Base-by-base conservation (phyloP, 2,329 filamentous ascomycete genomes). In the Xylariales sp. region DNA sequence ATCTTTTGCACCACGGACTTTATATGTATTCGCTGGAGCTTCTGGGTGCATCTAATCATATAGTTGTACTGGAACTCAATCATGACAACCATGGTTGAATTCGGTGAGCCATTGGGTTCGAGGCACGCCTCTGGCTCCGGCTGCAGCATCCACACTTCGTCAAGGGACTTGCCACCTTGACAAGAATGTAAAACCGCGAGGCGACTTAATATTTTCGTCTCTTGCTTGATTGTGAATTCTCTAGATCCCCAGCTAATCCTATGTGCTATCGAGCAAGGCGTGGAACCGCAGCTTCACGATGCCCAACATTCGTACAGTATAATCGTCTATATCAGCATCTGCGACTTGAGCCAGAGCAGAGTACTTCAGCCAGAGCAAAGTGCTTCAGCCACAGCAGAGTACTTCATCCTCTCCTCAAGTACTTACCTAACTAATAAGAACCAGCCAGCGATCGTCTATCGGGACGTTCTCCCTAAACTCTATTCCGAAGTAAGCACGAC, bases 41-140 rank as follows among this genome's bases (percentile, higher is more conserved):
- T 38, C 10, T 28, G 22, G 3, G 18, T 11, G 19, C 35, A 38
- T 15, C 28, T 28, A 2, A 38, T 12, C n/a, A 38, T 38, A 22
- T 38, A 38, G 9, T 38, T 24, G 10, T 14, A 28, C 24, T 15
- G 22, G 12, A 16, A 11, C 24, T 38, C 35, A 15, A 27, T 3
- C 24, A 28, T 27, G 21, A 16, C 14, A 2, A 27, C 24, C 22
- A 29, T 28, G 9, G 16, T 21, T 5, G 33, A 36, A 8, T 10
- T 3, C 2, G 35, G 35, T 16, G 35, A n/a, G 14, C 10, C 22
- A 8, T 19, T 16, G n/a, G 24, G 21, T 2, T 24, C 35, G 2
- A 27, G 35, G 35, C 10, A 38, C n/a, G n/a, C n/a, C n/a, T n/a
- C n/a, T n/a, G n/a, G n/a, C n/a, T 35, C 19, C 3, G 33, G 31